Evolutionary conservation across 352 stramenopile genomes (phyloP), one percentile per base, ranked within the genome.

Genomic region (Plasmopara viticola): DNA sequence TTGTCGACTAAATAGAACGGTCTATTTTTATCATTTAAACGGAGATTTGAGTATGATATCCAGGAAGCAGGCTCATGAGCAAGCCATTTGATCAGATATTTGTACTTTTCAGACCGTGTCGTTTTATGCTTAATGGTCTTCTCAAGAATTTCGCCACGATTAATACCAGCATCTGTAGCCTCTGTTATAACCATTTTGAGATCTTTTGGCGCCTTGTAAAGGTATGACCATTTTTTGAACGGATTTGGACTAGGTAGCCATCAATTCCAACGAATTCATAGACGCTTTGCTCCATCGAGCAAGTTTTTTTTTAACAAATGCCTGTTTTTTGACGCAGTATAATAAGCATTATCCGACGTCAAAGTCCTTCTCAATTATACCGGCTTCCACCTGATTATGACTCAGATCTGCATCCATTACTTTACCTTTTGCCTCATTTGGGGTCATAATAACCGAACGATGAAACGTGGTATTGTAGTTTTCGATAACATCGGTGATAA

Each of bases 401-500:
- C 13, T 15, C 13, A 42, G 37, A 13, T 42, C 37, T 18, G 6
- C 37, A 15, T 42, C 13, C 9, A 42, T 9, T 9, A 70, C 59
- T 44, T 68, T 64, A 35, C 62, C 31, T 35, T 35, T 35, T 8
- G 37, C 14, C 37, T 17, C 1, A 55, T 43, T 68, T 59, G 20
- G 20, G 20, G 20, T 25, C 20, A 3, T 33, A 61, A 58, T 29
- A 42, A 25, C 3, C 3, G 38, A 44, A 64, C 40, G 38, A 48
- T 77, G 55, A 40, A 60, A 30, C 18, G 68, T 73, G 15, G n/a
- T 66, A 43, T 78, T 72, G 44, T 74, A 74, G 38, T 74, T 74
- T 18, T 46, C 12, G 13, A 75, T 71, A n/a, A 66, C 18, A 45
- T 17, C 40, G 9, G 40, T 31, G 17, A 33, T 33, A 46, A 46